A percentile compares a stretch with the other conserved stretches of the same genome.
These are phyloP conservation scores for Paspalum vaginatum DNA, from an alignment of 176 grass and related monocot genomes.

Conservation along the genomic window DNA sequence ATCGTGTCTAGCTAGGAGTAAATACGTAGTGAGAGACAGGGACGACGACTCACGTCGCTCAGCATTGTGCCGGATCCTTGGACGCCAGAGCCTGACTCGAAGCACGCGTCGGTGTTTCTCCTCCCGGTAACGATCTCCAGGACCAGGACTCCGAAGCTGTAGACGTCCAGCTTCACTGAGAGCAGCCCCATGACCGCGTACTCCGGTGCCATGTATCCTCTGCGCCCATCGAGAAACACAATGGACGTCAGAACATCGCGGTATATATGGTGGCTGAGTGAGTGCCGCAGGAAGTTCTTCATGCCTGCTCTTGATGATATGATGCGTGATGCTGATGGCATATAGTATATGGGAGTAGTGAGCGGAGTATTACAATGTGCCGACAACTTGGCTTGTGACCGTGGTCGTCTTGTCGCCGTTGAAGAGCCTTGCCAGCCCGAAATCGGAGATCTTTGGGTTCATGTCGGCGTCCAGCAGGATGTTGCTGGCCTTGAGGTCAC, in stretches of 20 bases:
- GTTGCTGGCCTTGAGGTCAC: constrained; percentile 55
- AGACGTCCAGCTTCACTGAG: constrained; percentile 35
- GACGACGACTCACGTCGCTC: neutral
- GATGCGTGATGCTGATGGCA: too few species aligned
- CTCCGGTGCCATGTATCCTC: constrained; percentile 39
- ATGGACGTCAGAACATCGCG: too few species aligned
- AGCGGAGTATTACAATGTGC: constrained; percentile 35
- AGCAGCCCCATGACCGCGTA: constrained; percentile 29
- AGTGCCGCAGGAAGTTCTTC: too few species aligned
- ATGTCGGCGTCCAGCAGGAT: constrained; percentile 36
- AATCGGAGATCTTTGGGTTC: constrained; percentile 55
- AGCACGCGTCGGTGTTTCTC: neutral
- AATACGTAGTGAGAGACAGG: too few species aligned
- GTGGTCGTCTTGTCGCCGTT: neutral
- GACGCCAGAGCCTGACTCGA: neutral
- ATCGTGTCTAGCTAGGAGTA: too few species aligned
- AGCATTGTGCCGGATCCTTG: constrained; percentile 13
- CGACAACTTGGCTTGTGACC: constrained; percentile 44
- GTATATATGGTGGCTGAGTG: too few species aligned
- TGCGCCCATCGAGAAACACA: too few species aligned
- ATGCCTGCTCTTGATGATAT: too few species aligned
- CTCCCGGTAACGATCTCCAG: constrained; percentile 32
- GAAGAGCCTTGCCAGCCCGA: constrained; percentile 42
- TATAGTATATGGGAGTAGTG: too few species aligned
- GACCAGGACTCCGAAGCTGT: constrained; percentile 42